Conservation (phyloP, 371 early-diverging fungal species). For the Quaeritorhiza haematococci region DNA sequence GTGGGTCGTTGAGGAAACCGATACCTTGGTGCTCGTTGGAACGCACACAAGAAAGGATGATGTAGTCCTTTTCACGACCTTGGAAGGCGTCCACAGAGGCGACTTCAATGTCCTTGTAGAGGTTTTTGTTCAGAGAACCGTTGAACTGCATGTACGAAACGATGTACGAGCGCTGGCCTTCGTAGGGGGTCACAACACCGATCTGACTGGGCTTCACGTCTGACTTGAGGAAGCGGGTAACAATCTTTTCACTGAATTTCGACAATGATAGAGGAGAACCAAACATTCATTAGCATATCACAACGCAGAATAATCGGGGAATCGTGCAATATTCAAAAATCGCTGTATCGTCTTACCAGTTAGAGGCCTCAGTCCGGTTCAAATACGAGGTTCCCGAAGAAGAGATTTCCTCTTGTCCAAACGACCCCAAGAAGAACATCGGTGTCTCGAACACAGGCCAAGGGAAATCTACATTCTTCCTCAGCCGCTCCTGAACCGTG, state of each 20-base stretch:
- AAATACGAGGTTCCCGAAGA: conserved; percentile 94
- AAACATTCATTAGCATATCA: no score
- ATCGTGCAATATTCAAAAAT: no score
- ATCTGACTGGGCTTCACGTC: conserved; percentile 89
- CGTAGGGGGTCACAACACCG: conserved; percentile 98
- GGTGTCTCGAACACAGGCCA: conserved; percentile 92
- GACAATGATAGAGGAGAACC: no score
- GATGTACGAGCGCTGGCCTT: conserved; percentile 94
- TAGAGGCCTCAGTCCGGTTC: conserved; percentile 71
- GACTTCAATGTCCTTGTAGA: conserved; percentile 95
- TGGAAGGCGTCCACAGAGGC: conserved; percentile 99
- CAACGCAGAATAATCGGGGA: no score
- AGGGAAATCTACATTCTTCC: conserved; percentile 84
- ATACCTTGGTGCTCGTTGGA: conserved; percentile 97
- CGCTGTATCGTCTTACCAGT: no score
- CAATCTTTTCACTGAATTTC: conserved; percentile 94
- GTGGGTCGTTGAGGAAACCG: conserved; percentile 96
- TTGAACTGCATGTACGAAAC: conserved; percentile 91
- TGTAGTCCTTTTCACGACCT: conserved; percentile 99
- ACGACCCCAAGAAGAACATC: conserved; percentile 91
- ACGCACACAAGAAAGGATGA: conserved; percentile 96
- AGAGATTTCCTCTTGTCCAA: conserved; percentile 94
- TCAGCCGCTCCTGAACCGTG: conserved; percentile 83
- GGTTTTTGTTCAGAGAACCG: conserved; percentile 82
- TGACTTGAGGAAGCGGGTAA: conserved; percentile 85